Conservation (phyloP, 2,329 filamentous ascomycete genomes). For the Colletotrichum tropicale region DNA sequence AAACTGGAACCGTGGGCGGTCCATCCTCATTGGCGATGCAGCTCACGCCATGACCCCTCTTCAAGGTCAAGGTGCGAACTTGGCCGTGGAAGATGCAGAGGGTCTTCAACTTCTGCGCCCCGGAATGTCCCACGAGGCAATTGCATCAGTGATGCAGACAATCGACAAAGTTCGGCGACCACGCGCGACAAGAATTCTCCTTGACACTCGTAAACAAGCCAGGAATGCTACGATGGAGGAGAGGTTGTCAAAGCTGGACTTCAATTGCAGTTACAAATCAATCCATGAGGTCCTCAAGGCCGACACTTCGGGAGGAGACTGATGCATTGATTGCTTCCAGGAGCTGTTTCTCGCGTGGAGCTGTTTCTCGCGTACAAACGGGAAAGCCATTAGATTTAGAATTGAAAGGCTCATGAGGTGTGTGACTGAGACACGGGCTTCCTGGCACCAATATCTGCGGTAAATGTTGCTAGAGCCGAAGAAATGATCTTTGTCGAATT, state of each 20-base stretch:
- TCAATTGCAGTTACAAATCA: background rate
- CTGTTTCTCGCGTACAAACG: background rate
- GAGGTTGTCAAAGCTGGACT: background rate
- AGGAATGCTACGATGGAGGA: background rate
- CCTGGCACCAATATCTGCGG: no score
- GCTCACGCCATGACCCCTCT: slow-evolving; percentile 36
- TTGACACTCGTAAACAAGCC: background rate
- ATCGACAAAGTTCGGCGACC: background rate
- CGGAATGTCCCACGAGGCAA: slow-evolving; percentile 6
- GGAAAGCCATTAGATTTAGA: background rate
- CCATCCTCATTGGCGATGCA: slow-evolving; percentile 23
- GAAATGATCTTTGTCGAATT: background rate
- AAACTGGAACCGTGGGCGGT: slow-evolving; percentile 30
- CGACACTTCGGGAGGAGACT: background rate
- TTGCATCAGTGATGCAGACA: background rate
- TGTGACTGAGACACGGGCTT: no score
- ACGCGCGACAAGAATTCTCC: background rate
- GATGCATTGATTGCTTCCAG: background rate
- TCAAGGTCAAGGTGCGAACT: slow-evolving; percentile 44
- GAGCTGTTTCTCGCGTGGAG: fast-evolving
- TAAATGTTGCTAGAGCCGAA: no score
- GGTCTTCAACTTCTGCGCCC: slow-evolving; percentile 26
- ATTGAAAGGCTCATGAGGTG: no score
- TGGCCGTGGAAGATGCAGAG: slow-evolving; percentile 44
- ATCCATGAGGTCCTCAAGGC: background rate